Conservation (phyloP, 1,284 basidiomycete species). For the Fomes fomentarius region DNA sequence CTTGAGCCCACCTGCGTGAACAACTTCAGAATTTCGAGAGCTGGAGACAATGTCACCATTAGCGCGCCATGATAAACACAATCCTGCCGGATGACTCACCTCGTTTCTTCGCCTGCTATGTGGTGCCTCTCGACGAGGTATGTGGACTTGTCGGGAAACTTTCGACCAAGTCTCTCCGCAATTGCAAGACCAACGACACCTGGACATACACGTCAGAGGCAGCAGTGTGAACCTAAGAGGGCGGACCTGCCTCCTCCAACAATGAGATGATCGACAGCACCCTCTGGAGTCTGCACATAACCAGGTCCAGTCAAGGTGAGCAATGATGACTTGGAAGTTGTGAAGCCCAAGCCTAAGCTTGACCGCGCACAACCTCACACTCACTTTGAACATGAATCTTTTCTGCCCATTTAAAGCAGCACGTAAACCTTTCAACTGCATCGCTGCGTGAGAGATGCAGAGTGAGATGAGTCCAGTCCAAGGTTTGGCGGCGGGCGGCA, state of each 20-base stretch:
- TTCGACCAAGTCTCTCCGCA: conserved; percentile 73
- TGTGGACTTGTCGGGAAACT: conserved; percentile 75
- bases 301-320: not conserved
- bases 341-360: too few relatives aligned
- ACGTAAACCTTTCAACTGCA: conserved; percentile 42
- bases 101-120: conserved; percentile 80
- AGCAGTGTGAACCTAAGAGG: not conserved
- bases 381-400: conserved; percentile 65
- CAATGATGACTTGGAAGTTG: too few relatives aligned
- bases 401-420: conserved; percentile 64
- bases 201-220: conserved; percentile 29
- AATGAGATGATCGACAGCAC: conserved; percentile 85
- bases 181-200: conserved; percentile 90
- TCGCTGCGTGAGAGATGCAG: not conserved
- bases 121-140: conserved; percentile 85
- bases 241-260: conserved; percentile 79
- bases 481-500: too few relatives aligned
- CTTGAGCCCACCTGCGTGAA: conserved; percentile 74
- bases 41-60: conserved; percentile 41
- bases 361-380: too few relatives aligned
- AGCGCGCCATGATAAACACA: not conserved
- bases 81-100: conserved; percentile 47
- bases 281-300: conserved; percentile 61
- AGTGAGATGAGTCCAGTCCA: too few relatives aligned
- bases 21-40: conserved; percentile 95